Evolutionary conservation across 169 alveolate species (phyloP), one percentile per base, ranked within the genome.

Genomic region (Eimeria acervulina): DNA sequence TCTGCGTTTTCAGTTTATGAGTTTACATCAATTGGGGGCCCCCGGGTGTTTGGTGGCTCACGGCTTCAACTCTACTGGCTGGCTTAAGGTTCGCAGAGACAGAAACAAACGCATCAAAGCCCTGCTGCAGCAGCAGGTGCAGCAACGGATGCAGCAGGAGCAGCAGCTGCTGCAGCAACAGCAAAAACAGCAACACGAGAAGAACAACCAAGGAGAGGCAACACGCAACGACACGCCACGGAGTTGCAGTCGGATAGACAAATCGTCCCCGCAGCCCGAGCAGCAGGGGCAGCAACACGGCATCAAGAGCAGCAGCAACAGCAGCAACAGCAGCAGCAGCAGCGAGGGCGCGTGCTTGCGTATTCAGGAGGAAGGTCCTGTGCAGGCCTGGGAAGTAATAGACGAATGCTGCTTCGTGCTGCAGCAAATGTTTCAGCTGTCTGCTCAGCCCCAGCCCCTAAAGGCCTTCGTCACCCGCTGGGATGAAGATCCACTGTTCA

Each of bases 401-500:
- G 95, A 90, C 61, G 95, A 90, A 44, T 90, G 95, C 89, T 90
- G 95, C 36, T 38, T 26, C 40, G 95, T 90, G 61, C 38, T 90
- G 59, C 76, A 90, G 63, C 88, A 74, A 26, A 90, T 90, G 95
- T 90, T 72, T 74, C 36, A 5, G 38, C 95, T 90, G 42, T 1
- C 52, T 61, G 21, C 51, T 19, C 81, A 68, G 95, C 95, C 95
- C 51, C 31, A 66, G 89, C 95, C 95, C 0, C 17, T 90, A 19
- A 76, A 72, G 61, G 88, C 89, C 7, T 23, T 91, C 36, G 96
- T 94, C 36, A 94, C 96, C 4, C 93, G 96, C 59, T 94, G 96
- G 96, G 96, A 94, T 63, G 88, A 68, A 84, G 96, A 94, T 38
- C 96, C 93, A 2, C 80, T 85, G 61, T 94, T 42, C 63, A n/a